Percentiles rank a stretch among this genome's conserved stretches.
These are phyloP conservation scores for Apiospora koreana DNA, from an alignment of 2,329 filamentous ascomycete species.

Conservation along the genomic window DNA sequence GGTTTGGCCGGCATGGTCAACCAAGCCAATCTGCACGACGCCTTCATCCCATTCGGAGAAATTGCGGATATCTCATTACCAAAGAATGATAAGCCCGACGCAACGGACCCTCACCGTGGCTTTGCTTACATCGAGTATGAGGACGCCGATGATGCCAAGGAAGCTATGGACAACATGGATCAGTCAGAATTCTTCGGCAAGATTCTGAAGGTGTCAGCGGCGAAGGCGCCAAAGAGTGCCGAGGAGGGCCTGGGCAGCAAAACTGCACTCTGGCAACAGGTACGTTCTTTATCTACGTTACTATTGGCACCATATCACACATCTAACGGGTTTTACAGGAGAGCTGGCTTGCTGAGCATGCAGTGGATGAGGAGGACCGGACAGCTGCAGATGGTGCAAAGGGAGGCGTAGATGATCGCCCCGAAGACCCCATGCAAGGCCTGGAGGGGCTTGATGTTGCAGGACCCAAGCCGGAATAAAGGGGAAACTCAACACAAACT, in stretches of 20 bases:
- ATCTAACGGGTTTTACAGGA: conserved; percentile 60
- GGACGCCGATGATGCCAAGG: conserved; percentile 78
- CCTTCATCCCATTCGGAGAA: conserved; percentile 96
- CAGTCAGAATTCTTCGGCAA: conserved; percentile 92
- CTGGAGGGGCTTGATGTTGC: conserved; percentile 92
- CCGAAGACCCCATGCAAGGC: conserved; percentile 91
- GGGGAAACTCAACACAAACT: conserved; percentile 13
- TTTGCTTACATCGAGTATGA: conserved; percentile 98
- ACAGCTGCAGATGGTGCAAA: conserved; percentile 57
- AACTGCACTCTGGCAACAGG: conserved; percentile 96
- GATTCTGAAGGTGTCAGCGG: conserved; percentile 87
- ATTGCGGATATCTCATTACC: conserved; percentile 89
- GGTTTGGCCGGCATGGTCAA: conserved; percentile 82
- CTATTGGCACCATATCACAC: not conserved
- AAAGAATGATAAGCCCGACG: conserved; percentile 80
- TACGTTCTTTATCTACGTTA: conserved; percentile 42
- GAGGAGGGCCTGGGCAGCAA: conserved; percentile 89
- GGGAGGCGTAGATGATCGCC: conserved; percentile 51
- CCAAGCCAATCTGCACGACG: conserved; percentile 74
- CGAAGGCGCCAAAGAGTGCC: conserved; percentile 87
- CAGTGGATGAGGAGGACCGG: conserved; percentile 78
- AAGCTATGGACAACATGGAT: conserved; percentile 99
- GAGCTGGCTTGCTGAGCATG: conserved; percentile 87
- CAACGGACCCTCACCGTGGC: conserved; percentile 73
- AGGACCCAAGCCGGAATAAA: conserved; percentile 77